Evolutionary conservation across 495 filamentous ascomycete genomes (phyloP), one percentile per base, ranked within the genome.

Genomic region (Oidiodendron maius): DNA sequence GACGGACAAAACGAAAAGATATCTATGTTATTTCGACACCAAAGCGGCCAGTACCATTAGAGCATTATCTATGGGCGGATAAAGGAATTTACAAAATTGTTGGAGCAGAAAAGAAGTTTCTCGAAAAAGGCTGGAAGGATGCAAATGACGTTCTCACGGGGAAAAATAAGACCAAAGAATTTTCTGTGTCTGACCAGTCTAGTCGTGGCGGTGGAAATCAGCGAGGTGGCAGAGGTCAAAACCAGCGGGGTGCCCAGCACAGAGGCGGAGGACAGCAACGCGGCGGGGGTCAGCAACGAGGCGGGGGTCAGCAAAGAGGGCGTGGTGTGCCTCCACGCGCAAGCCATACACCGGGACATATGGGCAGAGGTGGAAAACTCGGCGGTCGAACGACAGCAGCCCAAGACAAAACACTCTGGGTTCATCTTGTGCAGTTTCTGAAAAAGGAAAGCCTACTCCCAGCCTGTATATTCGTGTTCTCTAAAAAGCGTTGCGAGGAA

Each of bases 11-110:
- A 71, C 90, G 95, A 69, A 96, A 95, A 70, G 87, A 98, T 62
- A 96, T 98, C 44, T 98, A 96, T 63, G 93, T 98, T 40, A 98
- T 98, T 41, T 97, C 93, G 1, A 98, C 93, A 2, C 83, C 89
- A 9, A 98, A 97, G 64, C 79, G 93, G 48, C 93, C 93, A 4
- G 89, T 98, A 13, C 93, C 93, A 0, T 68, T 98, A 15, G 91
- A 98, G 61, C 94, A 98, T 63, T 98, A 87, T 62, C 75, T 98
- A 4, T 98, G 93, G 93, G 89, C 87, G 6, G 81, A 82, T 50
- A 96, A 95, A 63, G 78, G 80, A 18, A 95, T 96, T 69, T 72
- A 83, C 71, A 96, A 94, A 70, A 96, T 98, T 60, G 91, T 98
- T 2, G 89, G 91, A 58, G 74, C 84, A 0, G 85, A 96, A 36